These are phyloP conservation scores for Candida berthetii DNA, from an alignment of 805 yeast species.

Conservation along the genomic window DNA sequence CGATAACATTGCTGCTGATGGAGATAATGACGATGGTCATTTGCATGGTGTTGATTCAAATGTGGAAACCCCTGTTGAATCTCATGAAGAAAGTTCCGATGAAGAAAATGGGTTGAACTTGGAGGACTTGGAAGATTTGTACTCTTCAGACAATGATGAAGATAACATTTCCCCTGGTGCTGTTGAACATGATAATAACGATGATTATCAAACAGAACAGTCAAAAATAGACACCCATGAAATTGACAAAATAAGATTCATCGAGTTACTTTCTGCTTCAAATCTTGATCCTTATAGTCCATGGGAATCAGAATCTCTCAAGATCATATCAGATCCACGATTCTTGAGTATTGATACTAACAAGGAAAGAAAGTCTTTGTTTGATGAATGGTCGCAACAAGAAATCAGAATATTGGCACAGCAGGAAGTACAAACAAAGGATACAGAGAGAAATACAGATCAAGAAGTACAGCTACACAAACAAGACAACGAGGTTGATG, in stretches of 20 bases:
- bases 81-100: constrained; percentile 10
- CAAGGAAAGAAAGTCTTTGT: constrained; percentile 29
- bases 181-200: constrained; percentile 4
- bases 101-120: constrained; percentile 17
- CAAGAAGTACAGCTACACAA: too few relatives aligned
- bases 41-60: neutral
- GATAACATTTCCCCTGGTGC: constrained; percentile 6
- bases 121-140: constrained; percentile 13
- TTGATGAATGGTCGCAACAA: constrained; percentile 39
- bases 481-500: constrained; percentile 7
- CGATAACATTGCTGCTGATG: neutral
- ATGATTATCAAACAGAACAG: constrained; percentile 10
- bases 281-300: constrained; percentile 36
- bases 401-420: constrained; percentile 3
- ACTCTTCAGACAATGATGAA: constrained; percentile 9
- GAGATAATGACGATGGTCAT: constrained; percentile 1
- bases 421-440: neutral
- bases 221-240: too few relatives aligned
- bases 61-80: constrained; percentile 10
- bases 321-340: constrained; percentile 34
- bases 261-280: constrained; percentile 25
- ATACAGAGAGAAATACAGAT: neutral
- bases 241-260: constrained; percentile 18
- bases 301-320: constrained; percentile 40
- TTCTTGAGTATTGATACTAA: constrained; percentile 29